A percentile compares a stretch with the other conserved stretches of the same genome.
These are phyloP conservation scores for Arthroderma uncinatum DNA, from an alignment of 2,329 filamentous ascomycete species.

Conservation along the genomic window DNA sequence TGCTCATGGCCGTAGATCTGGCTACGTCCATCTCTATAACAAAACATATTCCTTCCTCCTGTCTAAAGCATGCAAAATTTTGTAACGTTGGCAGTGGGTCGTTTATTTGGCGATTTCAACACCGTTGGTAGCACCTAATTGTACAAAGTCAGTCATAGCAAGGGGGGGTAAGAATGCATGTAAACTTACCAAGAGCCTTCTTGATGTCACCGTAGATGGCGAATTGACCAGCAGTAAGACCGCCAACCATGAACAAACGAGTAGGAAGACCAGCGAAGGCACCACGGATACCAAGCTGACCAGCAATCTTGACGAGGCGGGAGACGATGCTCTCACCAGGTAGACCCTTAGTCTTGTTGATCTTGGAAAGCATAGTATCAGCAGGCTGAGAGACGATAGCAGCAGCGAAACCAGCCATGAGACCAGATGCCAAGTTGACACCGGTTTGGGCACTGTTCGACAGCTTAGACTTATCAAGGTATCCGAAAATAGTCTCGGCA, in stretches of 20 bases:
- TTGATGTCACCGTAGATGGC: conserved; percentile 69
- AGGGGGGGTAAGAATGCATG: not conserved
- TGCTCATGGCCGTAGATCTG: not conserved
- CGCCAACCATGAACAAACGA: conserved; percentile 65
- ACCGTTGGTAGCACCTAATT: conserved; percentile 59
- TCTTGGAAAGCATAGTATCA: conserved; percentile 89
- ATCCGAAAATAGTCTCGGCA: conserved; percentile 58
- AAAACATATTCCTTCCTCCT: not conserved
- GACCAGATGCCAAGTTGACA: conserved; percentile 75
- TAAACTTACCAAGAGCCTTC: conserved; percentile 32
- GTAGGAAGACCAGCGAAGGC: conserved; percentile 73
- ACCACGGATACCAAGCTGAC: conserved; percentile 70
- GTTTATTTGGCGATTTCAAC: conserved; percentile 53
- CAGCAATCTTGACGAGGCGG: conserved; percentile 77
- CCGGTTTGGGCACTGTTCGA: conserved; percentile 60
- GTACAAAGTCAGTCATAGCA: conserved; percentile 14
- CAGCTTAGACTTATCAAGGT: conserved; percentile 59
- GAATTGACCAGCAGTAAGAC: conserved; percentile 69
- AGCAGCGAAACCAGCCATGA: conserved; percentile 78
- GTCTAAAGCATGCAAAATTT: not conserved
- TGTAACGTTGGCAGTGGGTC: not conserved
- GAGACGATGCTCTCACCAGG: conserved; percentile 73
- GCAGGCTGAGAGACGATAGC: conserved; percentile 80
- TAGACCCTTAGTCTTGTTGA: conserved; percentile 86
- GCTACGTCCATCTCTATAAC: conserved; percentile 1